phyloP scores from a whole-genome alignment of 2,329 filamentous ascomycete species.

The Calonectria pteridis region DNA sequence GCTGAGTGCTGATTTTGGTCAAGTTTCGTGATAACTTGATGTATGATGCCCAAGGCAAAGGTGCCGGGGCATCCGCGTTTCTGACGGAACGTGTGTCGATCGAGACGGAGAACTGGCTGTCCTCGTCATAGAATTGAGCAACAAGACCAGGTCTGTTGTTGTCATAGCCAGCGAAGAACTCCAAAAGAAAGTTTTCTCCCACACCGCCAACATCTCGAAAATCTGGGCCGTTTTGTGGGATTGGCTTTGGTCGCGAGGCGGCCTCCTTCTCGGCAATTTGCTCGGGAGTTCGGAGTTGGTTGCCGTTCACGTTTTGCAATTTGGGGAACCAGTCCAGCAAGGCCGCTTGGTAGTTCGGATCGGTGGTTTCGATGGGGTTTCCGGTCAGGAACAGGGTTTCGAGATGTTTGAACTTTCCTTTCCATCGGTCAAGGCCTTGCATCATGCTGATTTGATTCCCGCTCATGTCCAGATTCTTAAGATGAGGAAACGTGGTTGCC shows the following conservation, averaged over 20 bases:
- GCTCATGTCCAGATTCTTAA: constrained; percentile 91
- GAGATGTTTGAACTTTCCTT: constrained; percentile 80
- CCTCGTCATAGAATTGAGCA: constrained; percentile 78
- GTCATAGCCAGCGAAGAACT: constrained; percentile 83
- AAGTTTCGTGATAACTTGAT: constrained; percentile 85
- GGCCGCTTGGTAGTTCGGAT: constrained; percentile 73
- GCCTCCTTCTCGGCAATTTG: constrained; percentile 70
- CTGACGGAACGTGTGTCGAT: constrained; percentile 73
- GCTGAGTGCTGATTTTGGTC: constrained; percentile 72
- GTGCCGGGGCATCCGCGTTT: constrained; percentile 57
- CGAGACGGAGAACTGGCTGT: constrained; percentile 81
- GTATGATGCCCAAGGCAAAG: constrained; percentile 78
- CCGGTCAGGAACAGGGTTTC: constrained; percentile 84
- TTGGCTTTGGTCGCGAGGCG: constrained; percentile 64
- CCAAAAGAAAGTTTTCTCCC: constrained; percentile 79
- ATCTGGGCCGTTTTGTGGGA: constrained; percentile 74
- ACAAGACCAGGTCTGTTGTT: constrained; percentile 74
- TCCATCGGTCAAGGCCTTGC: constrained; percentile 79
- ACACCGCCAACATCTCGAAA: constrained; percentile 82
- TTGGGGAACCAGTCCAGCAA: constrained; percentile 87
- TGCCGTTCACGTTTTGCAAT: constrained; percentile 81
- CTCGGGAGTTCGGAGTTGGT: constrained; percentile 79
- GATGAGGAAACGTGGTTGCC: constrained; percentile 82
- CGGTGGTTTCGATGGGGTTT: constrained; percentile 77
- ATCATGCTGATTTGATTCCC: constrained; percentile 81